Evolutionary conservation across 192 early-diverging fungal genomes (phyloP).

Genomic region (Backusella luteola): DNA sequence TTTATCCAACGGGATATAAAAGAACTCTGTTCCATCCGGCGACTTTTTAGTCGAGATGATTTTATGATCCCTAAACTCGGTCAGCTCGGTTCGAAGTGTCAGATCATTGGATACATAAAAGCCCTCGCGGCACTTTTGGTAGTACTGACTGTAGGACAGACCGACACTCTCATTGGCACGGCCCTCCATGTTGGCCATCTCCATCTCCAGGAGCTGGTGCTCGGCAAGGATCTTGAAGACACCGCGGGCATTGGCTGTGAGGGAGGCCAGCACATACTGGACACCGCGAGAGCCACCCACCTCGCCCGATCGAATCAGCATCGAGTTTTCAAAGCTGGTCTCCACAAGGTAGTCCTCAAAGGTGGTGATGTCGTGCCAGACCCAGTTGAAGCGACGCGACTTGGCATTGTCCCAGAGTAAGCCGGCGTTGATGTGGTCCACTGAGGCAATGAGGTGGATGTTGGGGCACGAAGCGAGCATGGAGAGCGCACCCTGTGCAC

Average conservation of each 20-base stretch:
- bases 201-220: conserved; percentile 62
- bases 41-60: conserved; percentile 69
- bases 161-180: conserved; percentile 39
- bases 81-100: conserved; percentile 87
- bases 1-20: conserved; percentile 73
- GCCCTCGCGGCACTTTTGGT: conserved; percentile 70
- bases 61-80: conserved; percentile 91
- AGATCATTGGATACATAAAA: conserved; percentile 83
- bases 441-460: conserved; percentile 78
- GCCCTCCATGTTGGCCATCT: conserved; percentile 33
- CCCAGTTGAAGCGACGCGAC: conserved; percentile 71
- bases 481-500: conserved; percentile 64
- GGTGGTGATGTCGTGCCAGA: conserved; percentile 92
- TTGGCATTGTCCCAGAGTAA: conserved; percentile 84
- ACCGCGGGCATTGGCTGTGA: conserved; percentile 82
- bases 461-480: conserved; percentile 62
- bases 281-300: conserved; percentile 68
- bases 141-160: conserved; percentile 68
- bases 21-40: conserved; percentile 62
- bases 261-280: conserved; percentile 74
- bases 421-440: conserved; percentile 91
- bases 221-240: conserved; percentile 87
- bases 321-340: conserved; percentile 79
- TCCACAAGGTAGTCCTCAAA: conserved; percentile 80
- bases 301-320: conserved; percentile 51